Percentiles rank a stretch among this genome's conserved stretches.
phyloP scores from a whole-genome alignment of 2,329 filamentous ascomycete genomes.

The Fusarium floridanum region DNA sequence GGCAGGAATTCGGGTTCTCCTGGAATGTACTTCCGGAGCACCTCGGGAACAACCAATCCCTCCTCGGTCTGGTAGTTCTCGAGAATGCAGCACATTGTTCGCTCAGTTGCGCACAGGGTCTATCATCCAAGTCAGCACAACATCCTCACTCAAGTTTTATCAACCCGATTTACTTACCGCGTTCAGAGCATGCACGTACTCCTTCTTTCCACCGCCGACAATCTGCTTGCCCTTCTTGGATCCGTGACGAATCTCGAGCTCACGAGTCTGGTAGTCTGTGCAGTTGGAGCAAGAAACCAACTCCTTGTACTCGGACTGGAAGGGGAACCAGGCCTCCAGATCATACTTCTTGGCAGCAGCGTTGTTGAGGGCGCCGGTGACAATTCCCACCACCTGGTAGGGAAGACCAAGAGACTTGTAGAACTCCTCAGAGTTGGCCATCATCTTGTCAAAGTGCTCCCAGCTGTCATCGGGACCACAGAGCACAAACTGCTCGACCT shows the following conservation, averaged over 20 bases:
- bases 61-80: constrained; percentile 97
- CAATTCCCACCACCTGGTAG: constrained; percentile 92
- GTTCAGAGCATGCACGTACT: constrained; percentile 94
- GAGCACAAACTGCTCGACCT: constrained; percentile 84
- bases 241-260: constrained; percentile 92
- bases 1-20: constrained; percentile 91
- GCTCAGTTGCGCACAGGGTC: constrained; percentile 89
- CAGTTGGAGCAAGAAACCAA: constrained; percentile 98
- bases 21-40: constrained; percentile 89
- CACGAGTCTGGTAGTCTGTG: constrained; percentile 95
- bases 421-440: constrained; percentile 90
- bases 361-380: constrained; percentile 93
- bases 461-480: constrained; percentile 92
- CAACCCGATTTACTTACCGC: constrained; percentile 56
- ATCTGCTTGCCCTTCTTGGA: constrained; percentile 70
- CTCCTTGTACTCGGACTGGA: constrained; percentile 98
- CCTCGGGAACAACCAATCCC: constrained; percentile 84
- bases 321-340: constrained; percentile 95
- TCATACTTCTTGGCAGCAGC: constrained; percentile 88
- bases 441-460: constrained; percentile 95
- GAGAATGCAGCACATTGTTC: constrained; percentile 92
- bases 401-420: constrained; percentile 91
- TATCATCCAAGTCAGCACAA: constrained; percentile 19
- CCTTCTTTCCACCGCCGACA: constrained; percentile 83
- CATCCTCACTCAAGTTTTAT: neutral